Evolutionary conservation across 257 asterid genomes (phyloP).

Genomic region (Nemophila menziesii): DNA sequence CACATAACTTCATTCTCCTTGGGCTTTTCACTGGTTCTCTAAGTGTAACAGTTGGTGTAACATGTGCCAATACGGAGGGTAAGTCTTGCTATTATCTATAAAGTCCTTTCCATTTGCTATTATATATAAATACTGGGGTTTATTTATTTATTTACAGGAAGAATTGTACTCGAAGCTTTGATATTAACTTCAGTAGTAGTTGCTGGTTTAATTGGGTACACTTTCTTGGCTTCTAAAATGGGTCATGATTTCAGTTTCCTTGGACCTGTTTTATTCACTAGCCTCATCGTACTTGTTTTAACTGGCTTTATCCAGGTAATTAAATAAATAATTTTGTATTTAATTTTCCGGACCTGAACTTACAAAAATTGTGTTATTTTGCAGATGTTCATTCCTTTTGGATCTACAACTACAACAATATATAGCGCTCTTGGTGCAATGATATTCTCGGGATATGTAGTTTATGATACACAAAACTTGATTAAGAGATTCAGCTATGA

Average conservation of each 20-base stretch:
- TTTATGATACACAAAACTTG: conserved; percentile 82
- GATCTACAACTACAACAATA: conserved; percentile 59
- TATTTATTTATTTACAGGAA: conserved; percentile 33
- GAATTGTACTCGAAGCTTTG: conserved; percentile 84
- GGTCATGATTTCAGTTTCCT: conserved; percentile 94
- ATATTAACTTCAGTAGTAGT: conserved; percentile 93
- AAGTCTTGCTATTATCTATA: conserved; percentile 13
- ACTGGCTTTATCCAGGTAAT: conserved; percentile 81
- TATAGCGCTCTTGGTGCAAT: conserved; percentile 79
- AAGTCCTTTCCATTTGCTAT: not conserved
- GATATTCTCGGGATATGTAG: conserved; percentile 78
- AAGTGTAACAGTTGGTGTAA: conserved; percentile 85
- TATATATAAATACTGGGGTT: too few relatives aligned
- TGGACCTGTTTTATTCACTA: conserved; percentile 92
- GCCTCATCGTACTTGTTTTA: conserved; percentile 66
- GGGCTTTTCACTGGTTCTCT: conserved; percentile 79
- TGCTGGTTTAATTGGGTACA: conserved; percentile 70
- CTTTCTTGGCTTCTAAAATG: conserved; percentile 98
- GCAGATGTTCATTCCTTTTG: conserved; percentile 87
- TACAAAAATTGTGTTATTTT: conserved; percentile 3
- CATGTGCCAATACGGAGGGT: conserved; percentile 97
- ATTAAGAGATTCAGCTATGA: conserved; percentile 95
- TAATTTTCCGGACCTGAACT: not conserved
- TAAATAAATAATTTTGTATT: not conserved
- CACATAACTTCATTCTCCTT: conserved; percentile 80